A percentile compares a stretch with the other conserved stretches of the same genome.
Conservation (phyloP, 2,329 filamentous ascomycete genomes). For the Thielaviopsis ethacetica region DNA sequence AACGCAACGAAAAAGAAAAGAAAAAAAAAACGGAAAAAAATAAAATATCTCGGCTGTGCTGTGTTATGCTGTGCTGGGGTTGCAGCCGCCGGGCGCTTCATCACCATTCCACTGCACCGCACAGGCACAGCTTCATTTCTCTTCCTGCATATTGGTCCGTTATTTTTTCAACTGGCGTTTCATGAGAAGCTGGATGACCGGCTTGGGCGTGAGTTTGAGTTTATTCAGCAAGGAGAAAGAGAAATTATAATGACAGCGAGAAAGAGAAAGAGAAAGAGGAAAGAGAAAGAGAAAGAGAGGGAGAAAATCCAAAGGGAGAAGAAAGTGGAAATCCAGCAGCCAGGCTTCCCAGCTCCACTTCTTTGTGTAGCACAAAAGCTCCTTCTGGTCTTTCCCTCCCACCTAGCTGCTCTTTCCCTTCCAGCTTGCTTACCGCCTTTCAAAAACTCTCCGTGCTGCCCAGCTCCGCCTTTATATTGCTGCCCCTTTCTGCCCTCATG, state of each 20-base stretch:
- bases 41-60: neutral
- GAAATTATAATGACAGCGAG: neutral
- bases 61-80: neutral
- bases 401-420: neutral
- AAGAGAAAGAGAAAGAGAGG: neutral
- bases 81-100: neutral
- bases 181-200: too few relatives aligned
- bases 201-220: too few relatives aligned
- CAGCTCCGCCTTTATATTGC: neutral
- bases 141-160: neutral
- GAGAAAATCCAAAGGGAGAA: neutral
- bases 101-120: too few relatives aligned
- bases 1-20: neutral
- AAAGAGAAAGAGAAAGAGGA: neutral
- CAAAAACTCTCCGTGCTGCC: too few relatives aligned
- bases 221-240: too few relatives aligned
- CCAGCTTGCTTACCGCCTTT: too few relatives aligned
- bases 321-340: neutral
- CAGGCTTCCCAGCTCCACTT: neutral
- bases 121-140: neutral
- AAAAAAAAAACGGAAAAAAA: neutral
- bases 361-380: neutral
- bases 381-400: neutral
- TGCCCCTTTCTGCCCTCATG: neutral
- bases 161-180: neutral